Conservation (phyloP, 2,329 filamentous ascomycete species). For the Exophiala dermatitidis region DNA sequence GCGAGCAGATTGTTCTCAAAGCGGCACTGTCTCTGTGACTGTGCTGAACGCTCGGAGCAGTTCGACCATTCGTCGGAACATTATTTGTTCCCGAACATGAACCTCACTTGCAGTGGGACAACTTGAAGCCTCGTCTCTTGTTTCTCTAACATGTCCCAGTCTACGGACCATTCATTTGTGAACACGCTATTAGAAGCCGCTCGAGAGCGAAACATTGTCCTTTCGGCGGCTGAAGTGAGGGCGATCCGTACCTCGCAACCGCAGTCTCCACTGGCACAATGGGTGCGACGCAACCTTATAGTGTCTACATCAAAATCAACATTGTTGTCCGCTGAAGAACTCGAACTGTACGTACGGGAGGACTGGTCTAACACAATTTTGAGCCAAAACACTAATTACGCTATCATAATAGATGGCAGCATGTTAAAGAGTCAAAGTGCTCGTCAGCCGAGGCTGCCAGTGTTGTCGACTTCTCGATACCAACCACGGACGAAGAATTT, state of each 20-base stretch:
- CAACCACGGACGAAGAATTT: slow-evolving; percentile 13
- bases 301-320: not conserved
- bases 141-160: slow-evolving; percentile 1
- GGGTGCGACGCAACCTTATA: not conserved
- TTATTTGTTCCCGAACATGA: too few relatives aligned
- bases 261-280: not conserved
- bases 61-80: too few relatives aligned
- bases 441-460: not conserved
- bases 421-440: not conserved
- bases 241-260: not conserved
- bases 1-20: too few relatives aligned
- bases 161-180: not conserved
- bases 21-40: too few relatives aligned
- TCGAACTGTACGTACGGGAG: not conserved
- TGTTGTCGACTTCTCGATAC: not conserved
- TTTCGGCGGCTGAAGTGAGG: not conserved
- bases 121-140: not conserved
- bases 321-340: not conserved
- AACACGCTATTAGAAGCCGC: slow-evolving; percentile 1
- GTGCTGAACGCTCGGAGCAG: too few relatives aligned
- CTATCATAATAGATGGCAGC: not conserved
- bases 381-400: not conserved
- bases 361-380: not conserved
- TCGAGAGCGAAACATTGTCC: not conserved
- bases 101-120: too few relatives aligned